Evolutionary conservation across 2,329 filamentous ascomycete species (phyloP), one percentile per base, ranked within the genome.

Genomic region (Xylaria sp.): DNA sequence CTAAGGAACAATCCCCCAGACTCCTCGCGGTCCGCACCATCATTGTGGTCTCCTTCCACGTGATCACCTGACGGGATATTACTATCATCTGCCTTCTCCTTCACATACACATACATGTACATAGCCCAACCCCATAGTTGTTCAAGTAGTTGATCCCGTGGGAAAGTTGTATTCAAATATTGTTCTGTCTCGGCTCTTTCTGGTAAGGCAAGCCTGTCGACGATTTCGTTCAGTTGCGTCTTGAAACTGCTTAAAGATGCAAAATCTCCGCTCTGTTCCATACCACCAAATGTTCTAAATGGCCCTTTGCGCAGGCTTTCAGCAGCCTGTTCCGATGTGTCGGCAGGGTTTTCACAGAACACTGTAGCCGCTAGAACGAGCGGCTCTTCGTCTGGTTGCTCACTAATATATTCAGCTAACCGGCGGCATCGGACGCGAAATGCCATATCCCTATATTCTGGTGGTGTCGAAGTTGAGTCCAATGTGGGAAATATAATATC

Each of bases 351-450:
- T 13, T 56, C 36, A 53, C 75, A 78, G 63, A 78, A 78, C 32
- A 76, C 55, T 5, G n/a, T 23, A 9, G 68, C 64, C 7, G 75
- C 75, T 36, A 75, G 28, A 36, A 72, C 30, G 2, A 67, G 52
- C 6, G 73, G 70, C 12, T 73, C 58, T 9, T 7, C 20, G 10
- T 67, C 52, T 7, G 57, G 28, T 15, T 69, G n/a, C 25, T 58
- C 36, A n/a, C 32, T 39, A 15, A 78, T 65, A 15, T 34, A 45
- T 30, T 72, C 72, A n/a, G 69, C 57, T 8, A 78, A 62, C 23
- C 60, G 55, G 46, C 68, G 60, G 18, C 65, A 75, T 18, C 76
- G 73, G 56, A 78, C 71, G 25, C 53, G 71, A 39, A 76, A 76
- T 13, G 72, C 72, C 41, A 77, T 43, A 12, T 72, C 68, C 18